Evolutionary conservation across 371 early-diverging fungal genomes (phyloP), one percentile per base, ranked within the genome.

Genomic region (Massospora cicadina): DNA sequence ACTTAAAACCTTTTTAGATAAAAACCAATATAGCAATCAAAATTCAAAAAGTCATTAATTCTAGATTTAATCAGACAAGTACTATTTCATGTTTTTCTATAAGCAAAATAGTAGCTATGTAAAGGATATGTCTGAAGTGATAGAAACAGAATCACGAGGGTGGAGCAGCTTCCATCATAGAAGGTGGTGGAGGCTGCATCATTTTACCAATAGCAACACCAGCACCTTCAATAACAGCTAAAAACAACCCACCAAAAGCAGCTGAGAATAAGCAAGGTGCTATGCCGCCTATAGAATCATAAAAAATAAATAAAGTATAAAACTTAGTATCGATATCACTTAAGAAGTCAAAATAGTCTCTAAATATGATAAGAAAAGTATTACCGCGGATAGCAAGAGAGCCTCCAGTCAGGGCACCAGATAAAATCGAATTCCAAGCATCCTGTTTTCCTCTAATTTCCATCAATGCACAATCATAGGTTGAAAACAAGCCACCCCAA

Each of bases 401-500:
- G 23, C 91, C 96, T 64, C 98, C 97, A 0, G 98, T 94, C 65
- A 93, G 79, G 66, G 91, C 91, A 65, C 97, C 97, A 12, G 90
- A 80, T 33, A 87, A 73, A 65, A 95, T 93, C 25, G 89, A 78
- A 74, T 93, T 95, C 95, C 91, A 96, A 60, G 90, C 84, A 78
- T 98, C 97, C 71, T 98, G 96, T 83, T 94, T 95, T 70, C 88
- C 88, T 72, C 97, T 80, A 58, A 93, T 74, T 66, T 86, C 85
- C 70, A 87, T 90, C 60, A 98, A 75, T 58, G 83, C 85, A 76
- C 98, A 98, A 73, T 98, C 98, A 67, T 91, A 91, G 17, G 97
- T 86, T 64, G 89, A 88, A 74, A 95, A 98, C 65, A 96, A 79
- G 65, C 93, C 94, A 71, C 94, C 93, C 98, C 98, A 98, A 21